Conservation (phyloP, 768 basidiomycete genomes). For the Tricholoma bakamatsutake region DNA sequence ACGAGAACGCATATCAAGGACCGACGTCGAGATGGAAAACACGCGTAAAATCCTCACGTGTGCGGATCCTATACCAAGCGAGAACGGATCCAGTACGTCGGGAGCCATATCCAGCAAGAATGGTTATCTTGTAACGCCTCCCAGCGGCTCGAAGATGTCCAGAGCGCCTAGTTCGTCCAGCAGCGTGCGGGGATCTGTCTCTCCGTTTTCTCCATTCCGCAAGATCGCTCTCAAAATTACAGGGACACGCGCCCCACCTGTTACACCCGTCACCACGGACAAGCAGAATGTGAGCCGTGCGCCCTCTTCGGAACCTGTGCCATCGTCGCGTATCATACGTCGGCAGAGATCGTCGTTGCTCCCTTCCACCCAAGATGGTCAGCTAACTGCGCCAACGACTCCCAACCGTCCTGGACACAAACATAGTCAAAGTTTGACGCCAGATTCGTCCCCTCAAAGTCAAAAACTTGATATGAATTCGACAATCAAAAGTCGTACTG, state of each 20-base stretch:
- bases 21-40: constrained; percentile 77
- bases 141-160: constrained; percentile 39
- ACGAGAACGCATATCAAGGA: constrained; percentile 71
- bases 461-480: constrained; percentile 32
- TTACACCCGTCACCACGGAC: constrained; percentile 43
- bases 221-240: constrained; percentile 72
- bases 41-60: constrained; percentile 54
- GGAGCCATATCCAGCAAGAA: constrained; percentile 47
- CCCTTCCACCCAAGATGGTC: constrained; percentile 36
- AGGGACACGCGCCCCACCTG: constrained; percentile 34
- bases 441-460: constrained; percentile 55
- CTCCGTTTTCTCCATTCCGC: constrained; percentile 77
- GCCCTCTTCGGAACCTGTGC: constrained; percentile 52
- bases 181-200: constrained; percentile 69
- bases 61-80: constrained; percentile 50
- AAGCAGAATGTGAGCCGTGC: constrained; percentile 33
- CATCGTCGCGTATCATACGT: constrained; percentile 28
- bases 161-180: constrained; percentile 43
- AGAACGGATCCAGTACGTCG: constrained; percentile 66
- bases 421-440: constrained; percentile 65
- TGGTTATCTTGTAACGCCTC: constrained; percentile 63
- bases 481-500: constrained; percentile 32
- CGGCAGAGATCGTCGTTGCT: constrained; percentile 65
- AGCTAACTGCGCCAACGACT: constrained; percentile 41
- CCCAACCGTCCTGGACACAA: constrained; percentile 60